phyloP scores from a whole-genome alignment of 305 asterid genomes.

The Fraxinus greggii region DNA sequence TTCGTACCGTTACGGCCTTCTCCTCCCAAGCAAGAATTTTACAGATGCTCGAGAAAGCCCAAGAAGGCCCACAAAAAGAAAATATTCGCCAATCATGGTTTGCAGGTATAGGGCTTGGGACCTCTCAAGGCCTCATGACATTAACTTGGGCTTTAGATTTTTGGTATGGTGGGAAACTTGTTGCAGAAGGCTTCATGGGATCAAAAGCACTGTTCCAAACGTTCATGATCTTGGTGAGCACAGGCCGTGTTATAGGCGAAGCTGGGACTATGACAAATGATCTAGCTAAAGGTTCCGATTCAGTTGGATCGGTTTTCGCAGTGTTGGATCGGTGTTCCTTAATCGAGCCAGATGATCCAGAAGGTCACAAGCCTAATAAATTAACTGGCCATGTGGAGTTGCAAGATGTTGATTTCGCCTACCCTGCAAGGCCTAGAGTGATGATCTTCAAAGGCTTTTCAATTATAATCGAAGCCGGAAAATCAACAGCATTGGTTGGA shows the following conservation, averaged over 20 bases:
- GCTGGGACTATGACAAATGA: slow-evolving; percentile 96
- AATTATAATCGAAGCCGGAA: slow-evolving; percentile 59
- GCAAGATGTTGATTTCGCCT: slow-evolving; percentile 59
- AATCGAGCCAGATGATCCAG: slow-evolving; percentile 75
- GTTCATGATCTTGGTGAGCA: slow-evolving; percentile 81
- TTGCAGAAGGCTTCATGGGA: slow-evolving; percentile 60
- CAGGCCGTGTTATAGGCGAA: slow-evolving; percentile 89
- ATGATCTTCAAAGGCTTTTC: slow-evolving; percentile 66
- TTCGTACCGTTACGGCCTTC: slow-evolving; percentile 76
- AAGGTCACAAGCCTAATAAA: slow-evolving; percentile 52
- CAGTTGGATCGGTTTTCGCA: slow-evolving; percentile 75
- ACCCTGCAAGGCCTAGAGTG: slow-evolving; percentile 65
- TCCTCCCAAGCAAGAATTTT: slow-evolving; percentile 82
- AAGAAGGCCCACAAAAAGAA: slow-evolving; percentile 67
- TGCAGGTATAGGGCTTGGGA: slow-evolving; percentile 84
- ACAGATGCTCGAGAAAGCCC: slow-evolving; percentile 69
- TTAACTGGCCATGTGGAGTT: slow-evolving; percentile 66
- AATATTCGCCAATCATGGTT: slow-evolving; percentile 84
- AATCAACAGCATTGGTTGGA: slow-evolving; percentile 84
- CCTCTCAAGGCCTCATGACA: slow-evolving; percentile 77
- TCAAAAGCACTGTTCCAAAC: slow-evolving; percentile 77
- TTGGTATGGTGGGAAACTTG: slow-evolving; percentile 91
- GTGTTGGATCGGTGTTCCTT: slow-evolving; percentile 66
- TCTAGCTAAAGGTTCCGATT: slow-evolving; percentile 72
- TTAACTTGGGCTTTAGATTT: slow-evolving; percentile 78